Conservation (phyloP, 345 rosid genomes). For the Syzygium oleosum region DNA sequence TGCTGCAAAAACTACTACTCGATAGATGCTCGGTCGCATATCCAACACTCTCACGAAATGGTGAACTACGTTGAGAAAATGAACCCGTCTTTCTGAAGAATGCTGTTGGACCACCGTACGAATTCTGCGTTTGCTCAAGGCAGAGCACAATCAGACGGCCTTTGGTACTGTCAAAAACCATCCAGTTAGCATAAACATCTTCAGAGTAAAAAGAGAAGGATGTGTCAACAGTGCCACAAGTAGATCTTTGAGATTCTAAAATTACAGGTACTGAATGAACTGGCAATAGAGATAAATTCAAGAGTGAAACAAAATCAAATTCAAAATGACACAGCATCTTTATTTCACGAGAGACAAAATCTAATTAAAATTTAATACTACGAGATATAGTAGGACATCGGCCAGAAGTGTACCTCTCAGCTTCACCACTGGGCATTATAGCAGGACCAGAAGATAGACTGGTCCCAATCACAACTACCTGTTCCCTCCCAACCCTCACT, state of each 20-base stretch:
- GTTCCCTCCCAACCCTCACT: constrained; percentile 74
- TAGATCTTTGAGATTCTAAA: background rate
- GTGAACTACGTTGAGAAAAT: constrained; percentile 75
- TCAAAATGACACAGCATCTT: background rate
- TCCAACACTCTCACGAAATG: constrained; percentile 67
- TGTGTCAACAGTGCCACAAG: background rate
- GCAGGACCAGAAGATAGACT: constrained; percentile 88
- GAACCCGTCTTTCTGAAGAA: constrained; percentile 60
- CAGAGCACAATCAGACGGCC: constrained; percentile 80
- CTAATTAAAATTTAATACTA: background rate
- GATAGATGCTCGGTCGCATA: constrained; percentile 67
- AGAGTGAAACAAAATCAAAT: background rate
- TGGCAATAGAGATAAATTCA: background rate
- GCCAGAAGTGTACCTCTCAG: constrained; percentile 58
- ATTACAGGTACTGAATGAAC: background rate
- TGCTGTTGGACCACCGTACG: constrained; percentile 70
- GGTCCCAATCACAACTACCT: constrained; percentile 83
- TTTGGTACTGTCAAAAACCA: constrained; percentile 56
- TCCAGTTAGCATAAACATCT: constrained; percentile 4
- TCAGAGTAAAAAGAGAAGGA: background rate
- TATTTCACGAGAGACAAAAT: background rate
- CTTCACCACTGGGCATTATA: constrained; percentile 96
- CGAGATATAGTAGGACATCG: background rate
- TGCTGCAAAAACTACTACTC: constrained; percentile 74
- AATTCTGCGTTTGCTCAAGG: constrained; percentile 60